These are phyloP conservation scores for Talaromyces sp. DNA, from an alignment of 2,329 filamentous ascomycete genomes.

Conservation along the genomic window DNA sequence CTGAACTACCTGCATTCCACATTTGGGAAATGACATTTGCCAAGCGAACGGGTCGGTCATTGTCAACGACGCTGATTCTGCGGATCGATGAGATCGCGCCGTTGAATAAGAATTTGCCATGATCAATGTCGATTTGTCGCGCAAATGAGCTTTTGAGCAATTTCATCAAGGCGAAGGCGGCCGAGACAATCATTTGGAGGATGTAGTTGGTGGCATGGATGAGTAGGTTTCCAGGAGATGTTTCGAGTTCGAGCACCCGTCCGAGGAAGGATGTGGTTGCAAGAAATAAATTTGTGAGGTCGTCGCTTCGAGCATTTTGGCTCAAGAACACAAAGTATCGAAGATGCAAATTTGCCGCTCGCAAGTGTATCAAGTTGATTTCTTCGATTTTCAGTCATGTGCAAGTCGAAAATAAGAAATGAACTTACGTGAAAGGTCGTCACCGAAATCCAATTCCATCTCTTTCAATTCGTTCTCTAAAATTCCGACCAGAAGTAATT, in stretches of 20 bases:
- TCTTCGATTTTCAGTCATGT: conserved; percentile 22
- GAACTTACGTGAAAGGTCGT: conserved; percentile 33
- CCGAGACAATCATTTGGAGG: conserved; percentile 63
- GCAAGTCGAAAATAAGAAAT: neutral
- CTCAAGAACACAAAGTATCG: conserved; percentile 47
- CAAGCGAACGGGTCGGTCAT: conserved; percentile 61
- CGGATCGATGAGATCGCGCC: conserved; percentile 57
- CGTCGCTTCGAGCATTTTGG: conserved; percentile 41
- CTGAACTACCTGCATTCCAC: conserved; percentile 51
- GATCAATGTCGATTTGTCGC: conserved; percentile 52
- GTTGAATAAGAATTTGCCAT: conserved; percentile 56
- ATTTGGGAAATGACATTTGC: conserved; percentile 63
- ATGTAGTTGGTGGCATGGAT: conserved; percentile 59
- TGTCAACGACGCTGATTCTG: conserved; percentile 58
- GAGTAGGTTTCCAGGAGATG: conserved; percentile 46
- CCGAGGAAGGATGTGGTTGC: conserved; percentile 47
- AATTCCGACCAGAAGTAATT: conserved; percentile 43
- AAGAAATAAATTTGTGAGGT: conserved; percentile 43
- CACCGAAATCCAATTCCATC: conserved; percentile 52
- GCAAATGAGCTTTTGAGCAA: conserved; percentile 62
- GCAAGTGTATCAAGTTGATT: conserved; percentile 47
- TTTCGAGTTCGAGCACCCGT: conserved; percentile 44
- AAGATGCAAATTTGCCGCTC: conserved; percentile 45
- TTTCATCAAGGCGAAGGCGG: conserved; percentile 62
- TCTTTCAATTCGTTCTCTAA: conserved; percentile 46